Conservation (phyloP, 1,284 basidiomycete species). For the Melanopsichium pennsylvanicum region DNA sequence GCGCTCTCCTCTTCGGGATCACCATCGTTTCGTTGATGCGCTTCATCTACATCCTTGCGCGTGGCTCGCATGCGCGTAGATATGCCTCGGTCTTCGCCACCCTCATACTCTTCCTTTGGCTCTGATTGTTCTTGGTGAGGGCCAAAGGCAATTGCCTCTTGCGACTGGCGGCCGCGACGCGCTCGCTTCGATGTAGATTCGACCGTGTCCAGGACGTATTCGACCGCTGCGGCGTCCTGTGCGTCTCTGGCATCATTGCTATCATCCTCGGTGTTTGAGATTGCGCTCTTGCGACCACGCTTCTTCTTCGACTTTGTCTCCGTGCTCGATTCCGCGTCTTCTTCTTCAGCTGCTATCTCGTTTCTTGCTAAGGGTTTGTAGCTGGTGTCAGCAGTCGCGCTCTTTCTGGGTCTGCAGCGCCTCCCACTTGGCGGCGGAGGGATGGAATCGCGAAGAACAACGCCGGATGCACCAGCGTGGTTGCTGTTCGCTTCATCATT, state of each 20-base stretch:
- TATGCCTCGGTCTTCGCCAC: background rate
- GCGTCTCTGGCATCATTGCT: constrained; percentile 1
- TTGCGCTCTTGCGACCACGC: constrained; percentile 15
- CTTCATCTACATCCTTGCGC: background rate
- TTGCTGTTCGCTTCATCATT: too few species aligned
- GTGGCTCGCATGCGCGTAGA: background rate
- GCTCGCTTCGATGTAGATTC: constrained; percentile 2
- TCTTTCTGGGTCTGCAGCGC: constrained; percentile 18
- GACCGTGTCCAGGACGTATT: background rate
- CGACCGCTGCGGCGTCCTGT: constrained; percentile 13
- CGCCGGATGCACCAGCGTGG: too few species aligned
- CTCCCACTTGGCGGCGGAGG: constrained; percentile 5
- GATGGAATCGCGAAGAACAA: too few species aligned
- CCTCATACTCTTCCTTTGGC: background rate
- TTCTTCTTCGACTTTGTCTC: constrained; percentile 8
- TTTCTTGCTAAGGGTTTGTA: background rate
- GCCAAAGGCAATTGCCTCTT: background rate
- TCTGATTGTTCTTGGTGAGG: background rate
- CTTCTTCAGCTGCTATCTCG: background rate
- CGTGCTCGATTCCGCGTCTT: background rate
- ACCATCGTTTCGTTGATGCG: background rate
- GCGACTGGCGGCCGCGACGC: constrained; percentile 16
- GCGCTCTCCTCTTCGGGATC: background rate
- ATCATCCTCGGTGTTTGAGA: background rate
- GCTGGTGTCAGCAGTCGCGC: background rate